These are phyloP conservation scores for Brettanomyces bruxellensis DNA, from an alignment of 805 yeast genomes.

Conservation along the genomic window DNA sequence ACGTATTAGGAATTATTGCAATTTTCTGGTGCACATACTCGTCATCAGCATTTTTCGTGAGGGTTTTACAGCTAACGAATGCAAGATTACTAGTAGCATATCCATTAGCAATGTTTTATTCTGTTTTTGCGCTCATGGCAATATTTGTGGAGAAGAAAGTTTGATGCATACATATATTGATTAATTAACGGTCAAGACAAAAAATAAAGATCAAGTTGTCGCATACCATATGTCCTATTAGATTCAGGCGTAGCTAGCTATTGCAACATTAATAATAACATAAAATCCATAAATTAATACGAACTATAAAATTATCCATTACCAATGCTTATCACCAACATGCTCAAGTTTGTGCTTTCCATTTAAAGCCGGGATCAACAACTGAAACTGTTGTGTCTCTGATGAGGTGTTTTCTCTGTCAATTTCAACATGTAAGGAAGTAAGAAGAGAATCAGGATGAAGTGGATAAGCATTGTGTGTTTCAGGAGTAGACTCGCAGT, in stretches of 20 bases:
- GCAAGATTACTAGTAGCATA: constrained; percentile 89
- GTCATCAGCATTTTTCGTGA: constrained; percentile 86
- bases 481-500: constrained; percentile 4
- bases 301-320: not conserved
- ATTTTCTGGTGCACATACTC: constrained; percentile 90
- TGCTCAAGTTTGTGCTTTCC: constrained; percentile 5
- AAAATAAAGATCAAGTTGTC: not conserved
- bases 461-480: constrained; percentile 41
- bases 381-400: constrained; percentile 54
- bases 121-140: constrained; percentile 93
- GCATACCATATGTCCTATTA: not conserved
- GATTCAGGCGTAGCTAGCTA: not conserved
- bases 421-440: constrained; percentile 67
- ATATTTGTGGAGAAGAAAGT: constrained; percentile 44
- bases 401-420: constrained; percentile 40
- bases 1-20: constrained; percentile 52
- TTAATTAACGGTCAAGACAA: not conserved
- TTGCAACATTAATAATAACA: not conserved
- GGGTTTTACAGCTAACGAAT: constrained; percentile 71
- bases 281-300: not conserved
- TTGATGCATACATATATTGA: not conserved
- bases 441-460: constrained; percentile 47
- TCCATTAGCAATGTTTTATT: constrained; percentile 84
- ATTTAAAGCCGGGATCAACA: constrained; percentile 50
- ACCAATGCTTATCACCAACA: constrained; percentile 5